Base-by-base conservation (phyloP, 2,329 filamentous ascomycete genomes). In the Aureobasidium sp. region DNA sequence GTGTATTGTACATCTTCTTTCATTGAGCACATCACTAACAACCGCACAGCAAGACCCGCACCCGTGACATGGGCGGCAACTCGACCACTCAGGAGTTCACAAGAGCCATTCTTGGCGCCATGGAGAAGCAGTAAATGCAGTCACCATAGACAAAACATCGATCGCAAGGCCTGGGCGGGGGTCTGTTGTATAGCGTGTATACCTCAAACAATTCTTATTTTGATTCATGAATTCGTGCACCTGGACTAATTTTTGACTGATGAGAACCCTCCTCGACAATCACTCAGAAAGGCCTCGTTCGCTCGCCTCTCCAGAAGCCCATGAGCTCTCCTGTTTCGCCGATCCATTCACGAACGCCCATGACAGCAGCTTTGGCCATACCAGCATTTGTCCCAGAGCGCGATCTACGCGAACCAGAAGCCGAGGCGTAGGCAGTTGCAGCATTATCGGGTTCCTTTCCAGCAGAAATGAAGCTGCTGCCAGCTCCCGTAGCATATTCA, bases 41-140 rank as follows among this genome's bases (percentile, higher is more conserved):
- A 7, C 22, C n/a, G 24, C 19, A 72, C 69, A 94, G 91, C 75
- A 87, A 91, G 79, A 82, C 85, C 72, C 88, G 92, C 76, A 99
- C 94, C 67, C 88, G 89, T 71, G 94, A 99, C 74, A 97, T 99
- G 94, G 93, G 93, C 74, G 94, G 94, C 75, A 80, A 87, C 68
- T 85, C 85, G 73, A 91, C 89, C 70, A 99, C 93, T 66, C 86
- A 97, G 78, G 87, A 97, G 77, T 99, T 97, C 81, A 97, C 94
- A 71, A 84, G 88, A 71, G 92, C 94, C 70, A 89, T 99, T 73
- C 83, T 99, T 73, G 85, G 92, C 81, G 90, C 94, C 84, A 96
- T 99, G 91, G 93, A 97, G 70, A 67, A 63, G 62, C 64, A 66
- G 61, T 66, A 65, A 54, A 60, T 63, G 56, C 29, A 45, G 17